phyloP scores from a whole-genome alignment of 805 yeast genomes.

The Teunomyces funiuensis region DNA sequence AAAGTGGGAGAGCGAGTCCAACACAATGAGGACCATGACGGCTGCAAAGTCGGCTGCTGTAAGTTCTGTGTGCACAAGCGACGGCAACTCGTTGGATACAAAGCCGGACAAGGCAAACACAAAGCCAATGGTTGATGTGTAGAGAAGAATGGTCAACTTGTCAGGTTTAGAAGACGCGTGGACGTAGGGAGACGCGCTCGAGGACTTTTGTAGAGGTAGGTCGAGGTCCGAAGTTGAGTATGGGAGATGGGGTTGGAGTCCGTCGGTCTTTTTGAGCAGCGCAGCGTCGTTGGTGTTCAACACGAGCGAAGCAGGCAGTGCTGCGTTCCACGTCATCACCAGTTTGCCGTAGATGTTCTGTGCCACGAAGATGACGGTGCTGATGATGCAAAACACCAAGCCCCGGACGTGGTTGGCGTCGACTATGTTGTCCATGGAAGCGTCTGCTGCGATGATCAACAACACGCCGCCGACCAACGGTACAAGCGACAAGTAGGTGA shows the following conservation, averaged over 20 bases:
- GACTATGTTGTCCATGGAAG: constrained; percentile 13
- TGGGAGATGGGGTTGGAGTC: constrained; percentile 26
- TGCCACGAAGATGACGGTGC: constrained; percentile 75
- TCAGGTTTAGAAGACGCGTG: constrained; percentile 54
- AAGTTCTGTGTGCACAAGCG: constrained; percentile 10
- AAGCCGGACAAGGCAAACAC: constrained; percentile 73
- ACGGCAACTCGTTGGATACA: constrained; percentile 57
- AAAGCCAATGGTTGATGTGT: constrained; percentile 75
- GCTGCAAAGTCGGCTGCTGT: constrained; percentile 22
- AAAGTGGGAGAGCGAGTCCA: constrained; percentile 78
- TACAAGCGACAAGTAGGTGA: constrained; percentile 51
- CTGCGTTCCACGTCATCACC: constrained; percentile 57
- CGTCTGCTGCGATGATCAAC: constrained; percentile 42
- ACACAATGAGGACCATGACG: constrained; percentile 51
- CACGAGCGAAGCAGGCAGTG: constrained; percentile 28
- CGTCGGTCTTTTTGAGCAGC: too few relatives aligned
- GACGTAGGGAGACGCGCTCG: too few relatives aligned
- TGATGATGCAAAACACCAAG: constrained; percentile 61
- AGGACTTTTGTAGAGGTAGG: too few relatives aligned
- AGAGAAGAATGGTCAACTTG: constrained; percentile 75
- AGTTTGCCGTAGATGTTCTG: constrained; percentile 87
- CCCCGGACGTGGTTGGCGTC: constrained; percentile 52
- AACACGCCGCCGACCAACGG: constrained; percentile 57
- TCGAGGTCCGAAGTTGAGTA: constrained; percentile 34
- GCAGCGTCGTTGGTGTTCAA: constrained; percentile 26